These are phyloP conservation scores for Arctium lappa DNA, from an alignment of 129 eudicot genomes.

Conservation along the genomic window DNA sequence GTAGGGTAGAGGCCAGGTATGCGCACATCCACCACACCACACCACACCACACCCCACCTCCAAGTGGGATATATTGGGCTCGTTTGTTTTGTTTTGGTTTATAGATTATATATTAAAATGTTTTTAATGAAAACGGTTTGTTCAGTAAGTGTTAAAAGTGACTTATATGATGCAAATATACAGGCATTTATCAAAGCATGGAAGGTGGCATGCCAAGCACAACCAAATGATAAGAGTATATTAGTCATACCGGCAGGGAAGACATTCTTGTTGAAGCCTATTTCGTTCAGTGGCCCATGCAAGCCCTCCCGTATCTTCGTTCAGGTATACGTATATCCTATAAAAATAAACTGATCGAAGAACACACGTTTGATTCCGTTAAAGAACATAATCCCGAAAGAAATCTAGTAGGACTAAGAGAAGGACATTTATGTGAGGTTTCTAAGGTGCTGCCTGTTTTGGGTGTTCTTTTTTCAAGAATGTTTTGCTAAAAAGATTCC, in stretches of 20 bases:
- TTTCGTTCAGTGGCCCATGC: constrained; percentile 63
- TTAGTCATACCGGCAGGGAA: constrained; percentile 39
- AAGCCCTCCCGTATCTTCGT: constrained; percentile 43
- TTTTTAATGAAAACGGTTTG: neutral
- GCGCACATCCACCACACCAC: neutral
- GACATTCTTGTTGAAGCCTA: constrained; percentile 51
- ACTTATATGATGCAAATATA: constrained; percentile 10
- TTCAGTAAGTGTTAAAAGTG: neutral
- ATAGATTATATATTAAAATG: neutral
- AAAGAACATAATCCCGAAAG: neutral
- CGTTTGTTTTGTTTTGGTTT: no score
- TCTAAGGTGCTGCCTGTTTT: neutral
- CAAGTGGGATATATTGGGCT: neutral
- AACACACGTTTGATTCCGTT: neutral
- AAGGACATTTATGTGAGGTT: neutral
- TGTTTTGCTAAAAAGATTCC: constrained; percentile 9
- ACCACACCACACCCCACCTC: neutral
- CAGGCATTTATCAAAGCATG: constrained; percentile 70
- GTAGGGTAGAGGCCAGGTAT: neutral
- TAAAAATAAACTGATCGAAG: neutral
- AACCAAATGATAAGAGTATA: constrained; percentile 25
- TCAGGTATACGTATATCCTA: constrained; percentile 33
- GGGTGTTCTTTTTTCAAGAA: constrained; percentile 17
- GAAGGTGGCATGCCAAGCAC: constrained; percentile 52
- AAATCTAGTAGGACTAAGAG: neutral